Conservation (phyloP, 805 yeast species). For the Sugiyamaella smithiae region DNA sequence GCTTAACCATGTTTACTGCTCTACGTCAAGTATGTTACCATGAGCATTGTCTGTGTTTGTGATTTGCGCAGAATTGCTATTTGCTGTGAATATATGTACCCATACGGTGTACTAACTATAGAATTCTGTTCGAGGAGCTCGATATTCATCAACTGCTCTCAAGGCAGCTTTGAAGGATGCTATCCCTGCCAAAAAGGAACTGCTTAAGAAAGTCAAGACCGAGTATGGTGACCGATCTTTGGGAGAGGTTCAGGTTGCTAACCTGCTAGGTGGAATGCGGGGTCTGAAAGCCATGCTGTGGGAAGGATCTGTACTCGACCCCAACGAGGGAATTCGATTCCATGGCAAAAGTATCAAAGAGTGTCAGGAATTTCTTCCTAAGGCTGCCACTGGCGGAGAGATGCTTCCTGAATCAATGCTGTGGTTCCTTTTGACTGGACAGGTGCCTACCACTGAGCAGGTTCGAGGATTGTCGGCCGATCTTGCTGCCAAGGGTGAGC, state of each 20-base stretch:
- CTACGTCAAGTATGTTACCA: conserved; percentile 2
- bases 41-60: too few species aligned
- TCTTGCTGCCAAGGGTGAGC: conserved; percentile 59
- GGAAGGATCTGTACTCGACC: conserved; percentile 78
- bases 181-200: conserved; percentile 46
- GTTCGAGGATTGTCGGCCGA: conserved; percentile 55
- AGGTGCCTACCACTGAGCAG: conserved; percentile 61
- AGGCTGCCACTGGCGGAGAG: conserved; percentile 50
- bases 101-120: too few species aligned
- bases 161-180: conserved; percentile 36
- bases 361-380: conserved; percentile 64
- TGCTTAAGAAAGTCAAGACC: conserved; percentile 41
- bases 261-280: conserved; percentile 71
- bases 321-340: conserved; percentile 73
- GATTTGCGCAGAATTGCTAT: too few species aligned
- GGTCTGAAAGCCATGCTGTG: conserved; percentile 72
- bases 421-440: conserved; percentile 75
- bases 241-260: conserved; percentile 46
- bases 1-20: not conserved
- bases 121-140: conserved; percentile 11
- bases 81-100: too few species aligned
- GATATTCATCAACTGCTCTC: conserved; percentile 25
- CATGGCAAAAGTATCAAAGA: conserved; percentile 74
- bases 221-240: conserved; percentile 37
- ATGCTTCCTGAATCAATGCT: conserved; percentile 65